These are phyloP conservation scores for Fusarium napiforme DNA, from an alignment of 2,329 filamentous ascomycete species.

Conservation along the genomic window DNA sequence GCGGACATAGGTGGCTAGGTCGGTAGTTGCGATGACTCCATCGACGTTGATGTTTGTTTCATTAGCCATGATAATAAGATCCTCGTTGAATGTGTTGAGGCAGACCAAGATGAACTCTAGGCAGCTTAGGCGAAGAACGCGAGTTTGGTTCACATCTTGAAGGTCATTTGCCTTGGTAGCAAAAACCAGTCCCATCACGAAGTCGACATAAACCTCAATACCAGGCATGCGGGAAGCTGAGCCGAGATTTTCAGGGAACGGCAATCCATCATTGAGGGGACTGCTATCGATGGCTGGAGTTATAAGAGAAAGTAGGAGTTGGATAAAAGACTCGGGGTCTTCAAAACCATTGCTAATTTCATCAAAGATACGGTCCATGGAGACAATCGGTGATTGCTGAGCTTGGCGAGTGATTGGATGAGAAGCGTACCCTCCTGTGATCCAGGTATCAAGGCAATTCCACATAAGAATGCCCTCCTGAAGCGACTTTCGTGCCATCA, in stretches of 20 bases:
- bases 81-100: constrained; percentile 90
- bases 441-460: constrained; percentile 82
- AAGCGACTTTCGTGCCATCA: constrained; percentile 79
- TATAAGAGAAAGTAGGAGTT: constrained; percentile 78
- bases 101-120: constrained; percentile 85
- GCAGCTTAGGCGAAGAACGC: constrained; percentile 81
- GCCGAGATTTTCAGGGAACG: constrained; percentile 89
- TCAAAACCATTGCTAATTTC: constrained; percentile 84
- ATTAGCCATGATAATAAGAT: constrained; percentile 87
- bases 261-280: constrained; percentile 77
- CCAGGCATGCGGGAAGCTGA: constrained; percentile 79
- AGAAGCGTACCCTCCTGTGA: constrained; percentile 68
- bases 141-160: constrained; percentile 73
- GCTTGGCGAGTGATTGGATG: constrained; percentile 49
- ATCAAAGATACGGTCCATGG: constrained; percentile 74
- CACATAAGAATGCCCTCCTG: constrained; percentile 80
- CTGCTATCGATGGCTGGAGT: constrained; percentile 70
- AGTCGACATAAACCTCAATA: constrained; percentile 93
- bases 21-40: constrained; percentile 76
- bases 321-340: constrained; percentile 85
- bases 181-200: constrained; percentile 83
- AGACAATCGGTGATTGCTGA: constrained; percentile 51
- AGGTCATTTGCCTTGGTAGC: constrained; percentile 73
- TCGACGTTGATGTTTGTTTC: constrained; percentile 81
- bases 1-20: constrained; percentile 81